phyloP scores from a whole-genome alignment of 1,284 basidiomycete genomes.

The Malassezia obtusa region DNA sequence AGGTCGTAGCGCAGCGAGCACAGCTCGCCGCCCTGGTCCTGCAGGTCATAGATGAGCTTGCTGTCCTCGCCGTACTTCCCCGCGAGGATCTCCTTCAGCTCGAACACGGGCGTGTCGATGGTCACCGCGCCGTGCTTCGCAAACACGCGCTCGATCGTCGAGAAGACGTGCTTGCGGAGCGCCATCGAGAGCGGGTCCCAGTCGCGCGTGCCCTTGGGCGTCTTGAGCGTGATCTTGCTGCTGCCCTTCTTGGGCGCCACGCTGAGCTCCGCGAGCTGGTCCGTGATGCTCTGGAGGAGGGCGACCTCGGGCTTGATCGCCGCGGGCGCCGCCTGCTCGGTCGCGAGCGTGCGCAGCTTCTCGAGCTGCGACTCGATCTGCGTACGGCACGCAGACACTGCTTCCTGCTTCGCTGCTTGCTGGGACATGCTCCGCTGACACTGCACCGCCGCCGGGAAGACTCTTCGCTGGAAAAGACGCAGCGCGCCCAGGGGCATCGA shows the following conservation, averaged over 20 bases:
- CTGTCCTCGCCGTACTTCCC: conserved; percentile 80
- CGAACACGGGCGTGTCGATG: conserved; percentile 95
- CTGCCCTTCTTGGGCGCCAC: conserved; percentile 21
- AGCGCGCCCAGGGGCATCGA: conserved; percentile 11
- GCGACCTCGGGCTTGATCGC: conserved; percentile 28
- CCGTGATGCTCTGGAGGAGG: conserved; percentile 28
- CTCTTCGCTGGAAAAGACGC: conserved; percentile 1
- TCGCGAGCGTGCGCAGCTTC: conserved; percentile 33
- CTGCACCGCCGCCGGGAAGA: neutral
- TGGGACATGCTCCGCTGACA: conserved; percentile 5
- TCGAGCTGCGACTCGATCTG: conserved; percentile 28
- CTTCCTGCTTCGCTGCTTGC: neutral
- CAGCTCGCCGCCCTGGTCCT: conserved; percentile 97
- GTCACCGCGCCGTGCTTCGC: conserved; percentile 79
- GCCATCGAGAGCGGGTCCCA: conserved; percentile 91
- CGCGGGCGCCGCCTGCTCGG: conserved; percentile 21
- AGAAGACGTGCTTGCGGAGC: conserved; percentile 80
- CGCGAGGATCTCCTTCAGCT: conserved; percentile 85
- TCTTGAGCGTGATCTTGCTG: conserved; percentile 44
- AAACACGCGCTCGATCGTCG: conserved; percentile 78
- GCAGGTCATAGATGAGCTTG: conserved; percentile 94
- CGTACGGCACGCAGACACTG: conserved; percentile 9
- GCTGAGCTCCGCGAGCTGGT: conserved; percentile 27
- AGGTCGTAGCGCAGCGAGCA: conserved; percentile 90
- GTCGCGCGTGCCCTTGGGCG: conserved; percentile 77